A percentile compares a stretch with the other conserved stretches of the same genome.
Evolutionary conservation across 2,329 filamentous ascomycete species (phyloP).

Genomic region (Fusarium coicis): DNA sequence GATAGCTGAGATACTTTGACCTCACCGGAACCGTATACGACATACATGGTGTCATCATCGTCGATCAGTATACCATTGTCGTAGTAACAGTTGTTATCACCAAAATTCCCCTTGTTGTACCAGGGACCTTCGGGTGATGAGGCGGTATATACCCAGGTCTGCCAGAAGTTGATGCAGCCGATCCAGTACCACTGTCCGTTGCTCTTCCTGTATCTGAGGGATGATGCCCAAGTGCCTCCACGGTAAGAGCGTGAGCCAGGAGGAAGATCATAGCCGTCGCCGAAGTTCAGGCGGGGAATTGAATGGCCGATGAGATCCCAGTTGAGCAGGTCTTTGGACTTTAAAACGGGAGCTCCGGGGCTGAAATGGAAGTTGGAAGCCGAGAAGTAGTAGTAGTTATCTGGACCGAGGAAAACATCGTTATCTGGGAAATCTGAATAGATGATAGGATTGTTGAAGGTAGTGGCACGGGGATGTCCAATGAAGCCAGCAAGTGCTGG

Average conservation of each 20-base stretch:
- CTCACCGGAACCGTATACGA: slow-evolving; percentile 62
- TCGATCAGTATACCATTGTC: slow-evolving; percentile 68
- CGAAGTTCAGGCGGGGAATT: slow-evolving; percentile 58
- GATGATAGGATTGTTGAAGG: slow-evolving; percentile 59
- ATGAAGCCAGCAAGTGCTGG: background rate
- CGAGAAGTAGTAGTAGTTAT: slow-evolving; percentile 64
- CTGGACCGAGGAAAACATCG: slow-evolving; percentile 62
- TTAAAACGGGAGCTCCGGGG: slow-evolving; percentile 65
- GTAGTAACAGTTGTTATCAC: slow-evolving; percentile 61
- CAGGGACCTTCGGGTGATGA: slow-evolving; percentile 55
- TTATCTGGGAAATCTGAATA: slow-evolving; percentile 66
- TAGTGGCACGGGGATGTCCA: background rate
- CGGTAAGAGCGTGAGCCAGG: slow-evolving; percentile 57
- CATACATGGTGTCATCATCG: slow-evolving; percentile 68
- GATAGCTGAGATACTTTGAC: slow-evolving; percentile 64
- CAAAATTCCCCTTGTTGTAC: slow-evolving; percentile 51
- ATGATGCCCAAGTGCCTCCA: slow-evolving; percentile 66
- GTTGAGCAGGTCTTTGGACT: slow-evolving; percentile 65
- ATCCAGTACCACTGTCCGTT: slow-evolving; percentile 66
- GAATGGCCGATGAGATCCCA: slow-evolving; percentile 60
- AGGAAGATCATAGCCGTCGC: slow-evolving; percentile 58
- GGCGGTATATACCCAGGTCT: slow-evolving; percentile 65
- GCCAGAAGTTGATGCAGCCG: slow-evolving; percentile 62
- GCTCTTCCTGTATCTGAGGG: slow-evolving; percentile 61
- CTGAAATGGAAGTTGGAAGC: slow-evolving; percentile 68